Base-by-base conservation (phyloP, 2,329 filamentous ascomycete genomes). In the Phaeophleospora eucalypticola region DNA sequence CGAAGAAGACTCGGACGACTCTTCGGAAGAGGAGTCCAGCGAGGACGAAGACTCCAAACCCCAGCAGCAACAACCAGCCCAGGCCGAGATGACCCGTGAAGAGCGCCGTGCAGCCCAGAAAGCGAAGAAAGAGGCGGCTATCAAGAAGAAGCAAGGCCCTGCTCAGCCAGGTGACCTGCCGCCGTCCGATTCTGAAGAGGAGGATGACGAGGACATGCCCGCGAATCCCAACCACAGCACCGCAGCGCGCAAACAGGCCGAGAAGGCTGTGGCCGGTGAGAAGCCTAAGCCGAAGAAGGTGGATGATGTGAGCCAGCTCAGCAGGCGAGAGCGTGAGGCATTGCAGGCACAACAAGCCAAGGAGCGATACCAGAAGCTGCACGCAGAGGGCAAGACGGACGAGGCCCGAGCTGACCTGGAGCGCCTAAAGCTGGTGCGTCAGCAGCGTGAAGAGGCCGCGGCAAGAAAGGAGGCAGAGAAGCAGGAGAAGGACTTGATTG, bases 331-430 rank as follows among this genome's bases (percentile, higher is more conserved):
- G 72, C 73, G 83, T 16, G 84, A 97, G 73, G 87, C 90, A 2
- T 64, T 93, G 27, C 86, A 95, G 71, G 90, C 90, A 1, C 84
- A 86, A 53, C 86, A 91, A 66, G 89, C 88, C 21, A 90, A 89
- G 68, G 90, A 95, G 75, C 80, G 83, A 58, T 96, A 95, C 65
- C 81, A 89, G 75, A 95, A 94, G 72, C 69, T 96, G 60, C 91
- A 96, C 63, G 87, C 89, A 47, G 86, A 89, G 64, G 91, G 91
- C 62, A 97, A 97, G 82, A 97, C 93, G 36, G 93, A 98, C 51
- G 87, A 96, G 76, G 90, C 91, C 39, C 86, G 88, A 67, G 84
- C 87, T 4, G 93, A 98, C 70, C 65, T 97, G 58, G 91, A 89
- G 49, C 81, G 93, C 46, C 72, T 98, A 62, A 82, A 76, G 67